Evolutionary conservation across 352 stramenopile genomes (phyloP).

Genomic region (Phytophthora constricta): DNA sequence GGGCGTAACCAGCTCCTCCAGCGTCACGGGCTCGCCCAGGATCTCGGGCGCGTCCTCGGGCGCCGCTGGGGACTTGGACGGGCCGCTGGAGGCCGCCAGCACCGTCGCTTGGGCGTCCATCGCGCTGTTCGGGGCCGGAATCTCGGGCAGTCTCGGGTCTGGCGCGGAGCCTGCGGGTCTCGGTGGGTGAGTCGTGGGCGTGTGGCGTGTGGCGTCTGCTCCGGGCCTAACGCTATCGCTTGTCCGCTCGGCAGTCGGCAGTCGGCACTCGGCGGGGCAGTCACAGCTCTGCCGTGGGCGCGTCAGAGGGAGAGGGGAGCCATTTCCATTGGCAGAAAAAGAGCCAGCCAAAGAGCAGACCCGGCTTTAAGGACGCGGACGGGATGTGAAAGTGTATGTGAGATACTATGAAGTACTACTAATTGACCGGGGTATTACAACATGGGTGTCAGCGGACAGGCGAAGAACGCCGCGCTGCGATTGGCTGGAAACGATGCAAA

Average conservation of each 20-base stretch:
- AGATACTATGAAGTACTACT: too few relatives aligned
- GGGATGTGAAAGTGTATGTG: too few relatives aligned
- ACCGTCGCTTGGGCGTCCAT: constrained; percentile 36
- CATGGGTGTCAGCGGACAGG: too few relatives aligned
- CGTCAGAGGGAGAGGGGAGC: constrained; percentile 37
- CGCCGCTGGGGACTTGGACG: constrained; percentile 27
- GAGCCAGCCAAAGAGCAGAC: constrained; percentile 29
- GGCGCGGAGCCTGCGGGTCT: too few relatives aligned
- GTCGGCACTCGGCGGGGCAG: constrained; percentile 9
- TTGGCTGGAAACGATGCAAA: background rate
- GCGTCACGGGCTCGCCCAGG: constrained; percentile 34
- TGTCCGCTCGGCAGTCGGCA: background rate
- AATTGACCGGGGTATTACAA: too few relatives aligned
- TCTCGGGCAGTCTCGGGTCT: constrained; percentile 4
- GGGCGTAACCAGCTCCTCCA: constrained; percentile 33
- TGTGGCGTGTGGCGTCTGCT: constrained; percentile 11
- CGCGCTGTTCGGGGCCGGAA: constrained; percentile 21
- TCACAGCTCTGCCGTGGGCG: constrained; percentile 40
- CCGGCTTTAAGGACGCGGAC: constrained; percentile 1
- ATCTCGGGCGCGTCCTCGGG: constrained; percentile 42
- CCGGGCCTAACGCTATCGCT: constrained; percentile 9
- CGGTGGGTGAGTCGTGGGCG: too few relatives aligned
- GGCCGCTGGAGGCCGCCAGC: constrained; percentile 1
- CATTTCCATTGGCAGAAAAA: constrained; percentile 57
- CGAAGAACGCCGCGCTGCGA: background rate